Evolutionary conservation across 2,329 filamentous ascomycete genomes (phyloP), one percentile per base, ranked within the genome.

Genomic region (Colletotrichum viniferum): DNA sequence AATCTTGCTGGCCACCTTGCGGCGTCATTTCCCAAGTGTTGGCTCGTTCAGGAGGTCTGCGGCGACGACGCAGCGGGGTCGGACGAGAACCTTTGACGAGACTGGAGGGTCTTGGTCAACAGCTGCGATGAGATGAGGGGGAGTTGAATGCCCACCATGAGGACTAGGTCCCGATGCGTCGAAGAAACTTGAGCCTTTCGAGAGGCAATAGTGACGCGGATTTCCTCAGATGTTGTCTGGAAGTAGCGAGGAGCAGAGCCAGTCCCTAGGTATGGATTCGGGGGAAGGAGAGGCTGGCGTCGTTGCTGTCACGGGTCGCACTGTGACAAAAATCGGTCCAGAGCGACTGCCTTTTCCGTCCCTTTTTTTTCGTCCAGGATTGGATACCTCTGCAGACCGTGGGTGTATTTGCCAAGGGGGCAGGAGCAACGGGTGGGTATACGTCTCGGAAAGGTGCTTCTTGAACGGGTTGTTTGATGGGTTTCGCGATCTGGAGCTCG

Each of bases 61-160:
- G 60, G 55, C 69, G 63, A 34, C 60, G 30, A 56, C 65, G 71
- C 71, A 61, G 61, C 30, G 62, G 66, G n/a, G 66, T 63, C 65
- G 74, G 34, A 58, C 36, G 60, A 48, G 65, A 32, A 61, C 38
- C 71, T 75, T 62, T 43, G 56, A 67, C 71, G 74, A 76, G 74
- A 76, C 74, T 76, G 60, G 65, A 71, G 56, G 43, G 16, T 66
- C 18, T n/a, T 66, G 30, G 61, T 76, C 69, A 75, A 61, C 64
- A 24, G 30, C 32, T 38, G 48, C 18, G 34, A 34, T 30, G 14
- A 7, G 26, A 30, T 28, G 21, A 62, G 58, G 36, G 24, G 10
- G 26, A 24, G 30, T 68, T 14, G 28, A 52, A 64, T 18, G 73
- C 74, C 30, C 65, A 76, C 74, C 74, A 76, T 76, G 71, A 71